These are phyloP conservation scores for Penicillium sp. DNA, from an alignment of 2,329 filamentous ascomycete species.

Conservation along the genomic window DNA sequence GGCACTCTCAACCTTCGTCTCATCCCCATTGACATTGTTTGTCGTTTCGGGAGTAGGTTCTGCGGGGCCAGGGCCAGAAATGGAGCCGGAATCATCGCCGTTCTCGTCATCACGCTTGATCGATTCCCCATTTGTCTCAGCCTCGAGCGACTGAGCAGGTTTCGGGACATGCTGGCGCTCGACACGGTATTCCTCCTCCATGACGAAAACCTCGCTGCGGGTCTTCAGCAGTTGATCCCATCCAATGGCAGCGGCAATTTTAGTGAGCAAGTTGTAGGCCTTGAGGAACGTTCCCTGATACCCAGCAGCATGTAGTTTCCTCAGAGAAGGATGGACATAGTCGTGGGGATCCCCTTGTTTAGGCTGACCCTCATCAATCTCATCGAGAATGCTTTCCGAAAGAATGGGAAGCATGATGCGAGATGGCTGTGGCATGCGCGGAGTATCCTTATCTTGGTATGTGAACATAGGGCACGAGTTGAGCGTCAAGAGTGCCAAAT, in stretches of 20 bases:
- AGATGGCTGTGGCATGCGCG: slow-evolving; percentile 88
- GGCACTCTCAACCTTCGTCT: slow-evolving; percentile 37
- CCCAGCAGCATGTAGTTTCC: slow-evolving; percentile 80
- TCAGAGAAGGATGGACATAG: slow-evolving; percentile 80
- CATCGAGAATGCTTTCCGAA: slow-evolving; percentile 85
- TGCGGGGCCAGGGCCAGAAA: slow-evolving; percentile 24
- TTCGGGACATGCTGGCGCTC: slow-evolving; percentile 65
- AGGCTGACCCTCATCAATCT: slow-evolving; percentile 86
- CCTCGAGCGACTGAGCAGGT: slow-evolving; percentile 71
- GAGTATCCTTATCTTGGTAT: slow-evolving; percentile 97
- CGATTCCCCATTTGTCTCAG: slow-evolving; percentile 41
- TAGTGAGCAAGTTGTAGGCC: slow-evolving; percentile 89
- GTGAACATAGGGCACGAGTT: slow-evolving; percentile 99
- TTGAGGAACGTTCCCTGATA: slow-evolving; percentile 97
- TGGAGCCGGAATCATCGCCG: slow-evolving; percentile 30
- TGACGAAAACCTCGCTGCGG: slow-evolving; percentile 95
- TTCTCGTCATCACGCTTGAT: slow-evolving; percentile 30
- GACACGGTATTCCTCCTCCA: slow-evolving; percentile 97
- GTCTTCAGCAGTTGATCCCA: slow-evolving; percentile 97
- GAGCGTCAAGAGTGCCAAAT: slow-evolving; percentile 87
- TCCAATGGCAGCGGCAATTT: slow-evolving; percentile 94
- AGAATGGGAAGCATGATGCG: slow-evolving; percentile 85
- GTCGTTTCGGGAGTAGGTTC: slow-evolving; percentile 28
- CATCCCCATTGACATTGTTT: slow-evolving; percentile 36
- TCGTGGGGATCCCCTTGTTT: slow-evolving; percentile 75